phyloP scores from a whole-genome alignment of 352 stramenopile genomes.

The Phytophthora pistaciae region DNA sequence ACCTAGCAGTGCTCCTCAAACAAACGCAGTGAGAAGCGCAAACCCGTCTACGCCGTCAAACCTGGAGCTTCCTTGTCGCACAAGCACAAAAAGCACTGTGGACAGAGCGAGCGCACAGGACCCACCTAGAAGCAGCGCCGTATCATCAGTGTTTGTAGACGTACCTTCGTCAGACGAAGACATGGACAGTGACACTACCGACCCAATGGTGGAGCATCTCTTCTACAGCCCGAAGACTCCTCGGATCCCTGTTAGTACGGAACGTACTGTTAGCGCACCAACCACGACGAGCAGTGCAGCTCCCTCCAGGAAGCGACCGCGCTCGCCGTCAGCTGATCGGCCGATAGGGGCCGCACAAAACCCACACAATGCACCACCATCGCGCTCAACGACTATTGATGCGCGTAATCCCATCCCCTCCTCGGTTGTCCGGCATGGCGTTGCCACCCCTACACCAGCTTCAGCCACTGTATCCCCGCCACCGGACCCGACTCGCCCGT shows the following conservation, averaged over 20 bases:
- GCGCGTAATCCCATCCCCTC: too few relatives aligned
- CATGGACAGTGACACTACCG: slow-evolving; percentile 70
- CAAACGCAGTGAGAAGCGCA: slow-evolving; percentile 5
- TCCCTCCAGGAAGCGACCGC: slow-evolving; percentile 44
- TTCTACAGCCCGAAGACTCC: slow-evolving; percentile 86
- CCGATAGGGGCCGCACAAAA: neutral
- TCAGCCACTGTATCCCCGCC: neutral
- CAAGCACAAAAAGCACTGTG: slow-evolving; percentile 5
- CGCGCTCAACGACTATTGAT: neutral
- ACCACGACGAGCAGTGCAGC: neutral
- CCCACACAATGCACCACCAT: slow-evolving; percentile 1
- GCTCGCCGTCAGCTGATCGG: slow-evolving; percentile 31
- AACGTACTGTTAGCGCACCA: neutral
- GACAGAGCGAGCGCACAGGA: neutral
- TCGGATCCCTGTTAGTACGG: slow-evolving; percentile 7
- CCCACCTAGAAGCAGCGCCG: slow-evolving; percentile 10
- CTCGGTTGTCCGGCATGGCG: slow-evolving; percentile 12
- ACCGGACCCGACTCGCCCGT: slow-evolving; percentile 38
- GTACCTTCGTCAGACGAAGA: slow-evolving; percentile 67
- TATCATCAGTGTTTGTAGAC: slow-evolving; percentile 65
- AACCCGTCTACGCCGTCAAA: neutral
- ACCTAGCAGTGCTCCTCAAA: neutral
- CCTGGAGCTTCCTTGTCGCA: slow-evolving; percentile 6
- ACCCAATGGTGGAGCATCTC: slow-evolving; percentile 75
- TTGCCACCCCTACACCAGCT: slow-evolving; percentile 7